These are phyloP conservation scores for Sporothrix schenckii DNA, from an alignment of 2,329 filamentous ascomycete species.

Conservation along the genomic window DNA sequence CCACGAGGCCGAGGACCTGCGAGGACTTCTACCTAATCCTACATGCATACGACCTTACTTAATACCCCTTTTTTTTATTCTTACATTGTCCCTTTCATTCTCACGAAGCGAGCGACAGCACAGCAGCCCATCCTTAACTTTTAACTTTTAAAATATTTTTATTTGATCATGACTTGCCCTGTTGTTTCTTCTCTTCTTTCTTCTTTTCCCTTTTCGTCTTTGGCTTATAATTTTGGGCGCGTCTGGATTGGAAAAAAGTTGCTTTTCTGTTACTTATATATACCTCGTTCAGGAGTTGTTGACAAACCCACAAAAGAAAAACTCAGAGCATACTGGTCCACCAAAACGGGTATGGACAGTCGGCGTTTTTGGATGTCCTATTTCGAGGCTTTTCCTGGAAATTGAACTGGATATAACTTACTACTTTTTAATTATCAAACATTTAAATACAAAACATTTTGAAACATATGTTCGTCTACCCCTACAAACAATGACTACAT, in stretches of 20 bases:
- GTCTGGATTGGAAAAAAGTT: slow-evolving; percentile 18
- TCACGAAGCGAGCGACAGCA: slow-evolving; percentile 17
- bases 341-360: slow-evolving; percentile 1
- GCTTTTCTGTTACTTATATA: background rate
- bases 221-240: background rate
- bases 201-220: background rate
- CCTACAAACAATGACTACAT: background rate
- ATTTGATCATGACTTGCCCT: background rate
- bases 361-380: background rate
- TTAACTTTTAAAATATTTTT: background rate
- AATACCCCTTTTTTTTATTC: slow-evolving; percentile 14
- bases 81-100: slow-evolving; percentile 13
- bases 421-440: background rate
- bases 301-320: background rate
- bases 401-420: background rate
- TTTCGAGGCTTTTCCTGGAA: background rate
- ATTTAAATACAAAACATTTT: slow-evolving; percentile 20
- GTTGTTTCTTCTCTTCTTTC: background rate
- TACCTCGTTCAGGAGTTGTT: slow-evolving; percentile 3
- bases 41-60: background rate
- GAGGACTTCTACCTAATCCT: background rate
- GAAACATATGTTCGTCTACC: background rate
- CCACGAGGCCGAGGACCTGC: no score
- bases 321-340: slow-evolving; percentile 17
- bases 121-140: background rate